Conservation (phyloP, 2,329 filamentous ascomycete species). For the Colletotrichum acutatum region DNA sequence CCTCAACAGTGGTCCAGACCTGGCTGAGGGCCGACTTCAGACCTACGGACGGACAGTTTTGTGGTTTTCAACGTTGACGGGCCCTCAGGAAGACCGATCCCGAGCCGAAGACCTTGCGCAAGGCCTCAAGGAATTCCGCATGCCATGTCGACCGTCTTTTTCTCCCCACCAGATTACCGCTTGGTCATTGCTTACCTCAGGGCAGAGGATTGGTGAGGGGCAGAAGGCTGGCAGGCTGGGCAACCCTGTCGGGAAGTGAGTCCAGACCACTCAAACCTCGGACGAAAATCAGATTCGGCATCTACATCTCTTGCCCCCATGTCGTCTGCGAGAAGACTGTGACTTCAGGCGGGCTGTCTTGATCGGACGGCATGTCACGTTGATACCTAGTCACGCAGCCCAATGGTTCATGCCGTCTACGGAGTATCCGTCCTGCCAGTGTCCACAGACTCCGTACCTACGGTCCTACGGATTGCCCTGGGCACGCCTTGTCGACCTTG, state of each 20-base stretch:
- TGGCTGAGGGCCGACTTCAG: background rate
- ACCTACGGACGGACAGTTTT: background rate
- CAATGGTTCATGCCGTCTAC: background rate
- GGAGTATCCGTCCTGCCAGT: too few species aligned
- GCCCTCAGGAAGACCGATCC: background rate
- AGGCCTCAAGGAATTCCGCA: background rate
- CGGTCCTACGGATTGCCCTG: background rate
- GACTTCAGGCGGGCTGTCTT: conserved; percentile 6
- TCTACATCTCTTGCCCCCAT: conserved; percentile 16
- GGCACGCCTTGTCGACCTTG: conserved; percentile 1
- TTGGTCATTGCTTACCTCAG: conserved; percentile 20
- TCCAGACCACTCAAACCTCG: conserved; percentile 25
- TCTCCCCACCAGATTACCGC: background rate
- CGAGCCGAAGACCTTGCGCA: background rate
- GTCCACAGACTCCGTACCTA: background rate
- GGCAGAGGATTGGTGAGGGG: background rate
- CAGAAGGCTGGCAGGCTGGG: background rate
- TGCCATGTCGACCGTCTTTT: conserved; percentile 1
- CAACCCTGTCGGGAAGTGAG: conserved; percentile 17
- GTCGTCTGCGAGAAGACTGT: conserved; percentile 8
- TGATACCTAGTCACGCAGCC: background rate
- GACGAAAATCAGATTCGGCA: conserved; percentile 21
- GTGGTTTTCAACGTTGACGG: background rate
- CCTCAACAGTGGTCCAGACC: background rate
- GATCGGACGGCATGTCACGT: background rate